Evolutionary conservation across 345 rosid genomes (phyloP).

Genomic region (Xanthoceras sorbifolium): DNA sequence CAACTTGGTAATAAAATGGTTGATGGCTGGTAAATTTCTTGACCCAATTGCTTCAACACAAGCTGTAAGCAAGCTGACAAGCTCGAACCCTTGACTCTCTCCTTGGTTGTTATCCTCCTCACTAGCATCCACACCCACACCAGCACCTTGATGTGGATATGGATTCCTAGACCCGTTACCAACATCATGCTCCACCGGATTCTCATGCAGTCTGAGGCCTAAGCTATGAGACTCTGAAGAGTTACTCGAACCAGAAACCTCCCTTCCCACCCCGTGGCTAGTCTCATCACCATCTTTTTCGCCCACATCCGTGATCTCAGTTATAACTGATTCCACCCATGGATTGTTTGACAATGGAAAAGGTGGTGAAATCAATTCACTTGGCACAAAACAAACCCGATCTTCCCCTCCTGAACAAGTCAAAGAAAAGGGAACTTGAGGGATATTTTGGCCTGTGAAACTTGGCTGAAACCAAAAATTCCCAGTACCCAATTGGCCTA

Average conservation of each 20-base stretch:
- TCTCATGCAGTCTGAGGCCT: constrained; percentile 49
- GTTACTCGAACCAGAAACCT: constrained; percentile 79
- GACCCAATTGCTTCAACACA: constrained; percentile 85
- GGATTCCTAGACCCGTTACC: constrained; percentile 69
- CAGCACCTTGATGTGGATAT: constrained; percentile 33
- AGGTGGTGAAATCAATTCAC: constrained; percentile 68
- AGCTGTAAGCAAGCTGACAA: constrained; percentile 64
- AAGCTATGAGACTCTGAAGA: constrained; percentile 79
- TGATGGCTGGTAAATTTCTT: constrained; percentile 59
- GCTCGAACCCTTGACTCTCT: constrained; percentile 71
- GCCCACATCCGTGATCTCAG: constrained; percentile 68
- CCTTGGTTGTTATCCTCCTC: constrained; percentile 50
- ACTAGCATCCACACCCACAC: constrained; percentile 40
- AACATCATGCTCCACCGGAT: constrained; percentile 40
- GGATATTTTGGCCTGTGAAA: constrained; percentile 47
- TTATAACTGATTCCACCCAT: constrained; percentile 76
- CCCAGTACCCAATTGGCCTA: constrained; percentile 47
- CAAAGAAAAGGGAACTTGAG: constrained; percentile 66
- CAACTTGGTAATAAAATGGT: constrained; percentile 66
- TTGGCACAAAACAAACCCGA: constrained; percentile 67
- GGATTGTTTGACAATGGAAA: constrained; percentile 66
- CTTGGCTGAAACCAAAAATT: constrained; percentile 76
- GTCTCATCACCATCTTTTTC: constrained; percentile 67
- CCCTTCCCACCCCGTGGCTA: constrained; percentile 57
- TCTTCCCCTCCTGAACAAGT: constrained; percentile 74